Conservation (phyloP, 2,329 filamentous ascomycete species). For the Iodosphaeria phyllophila region DNA sequence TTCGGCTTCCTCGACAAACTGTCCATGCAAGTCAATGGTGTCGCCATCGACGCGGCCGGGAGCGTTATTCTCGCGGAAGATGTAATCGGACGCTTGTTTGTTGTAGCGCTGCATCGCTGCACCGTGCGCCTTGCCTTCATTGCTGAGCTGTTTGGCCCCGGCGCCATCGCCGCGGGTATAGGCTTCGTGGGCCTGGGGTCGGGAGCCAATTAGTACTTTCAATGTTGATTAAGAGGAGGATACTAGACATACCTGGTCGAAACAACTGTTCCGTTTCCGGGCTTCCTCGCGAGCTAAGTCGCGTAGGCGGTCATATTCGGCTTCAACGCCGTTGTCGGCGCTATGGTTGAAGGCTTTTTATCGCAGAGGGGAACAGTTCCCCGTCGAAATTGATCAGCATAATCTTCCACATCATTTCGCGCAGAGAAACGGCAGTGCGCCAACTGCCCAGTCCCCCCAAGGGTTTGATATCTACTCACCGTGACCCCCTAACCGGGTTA, state of each 20-base stretch:
- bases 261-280: slow-evolving; percentile 58
- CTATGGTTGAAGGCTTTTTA: slow-evolving; percentile 58
- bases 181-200: slow-evolving; percentile 47
- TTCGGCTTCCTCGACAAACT: slow-evolving; percentile 89
- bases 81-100: slow-evolving; percentile 77
- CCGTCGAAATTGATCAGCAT: neutral
- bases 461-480: slow-evolving; percentile 14
- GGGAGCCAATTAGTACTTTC: neutral
- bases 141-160: slow-evolving; percentile 63
- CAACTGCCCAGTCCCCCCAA: too few relatives aligned
- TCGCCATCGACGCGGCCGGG: slow-evolving; percentile 54
- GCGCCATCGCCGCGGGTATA: slow-evolving; percentile 72
- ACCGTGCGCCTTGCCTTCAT: slow-evolving; percentile 66
- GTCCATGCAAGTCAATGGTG: slow-evolving; percentile 85
- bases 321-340: slow-evolving; percentile 49
- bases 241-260: slow-evolving; percentile 38
- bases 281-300: slow-evolving; percentile 68
- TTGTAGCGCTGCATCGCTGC: slow-evolving; percentile 78
- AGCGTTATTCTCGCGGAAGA: slow-evolving; percentile 90
- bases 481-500: slow-evolving; percentile 23
- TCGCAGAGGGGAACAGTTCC: neutral
- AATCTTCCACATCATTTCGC: too few relatives aligned
- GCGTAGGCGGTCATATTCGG: slow-evolving; percentile 82
- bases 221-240: too few relatives aligned
- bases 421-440: too few relatives aligned